Base-by-base conservation (phyloP, 805 yeast species). In the Schizosaccharomyces octosporus region DNA sequence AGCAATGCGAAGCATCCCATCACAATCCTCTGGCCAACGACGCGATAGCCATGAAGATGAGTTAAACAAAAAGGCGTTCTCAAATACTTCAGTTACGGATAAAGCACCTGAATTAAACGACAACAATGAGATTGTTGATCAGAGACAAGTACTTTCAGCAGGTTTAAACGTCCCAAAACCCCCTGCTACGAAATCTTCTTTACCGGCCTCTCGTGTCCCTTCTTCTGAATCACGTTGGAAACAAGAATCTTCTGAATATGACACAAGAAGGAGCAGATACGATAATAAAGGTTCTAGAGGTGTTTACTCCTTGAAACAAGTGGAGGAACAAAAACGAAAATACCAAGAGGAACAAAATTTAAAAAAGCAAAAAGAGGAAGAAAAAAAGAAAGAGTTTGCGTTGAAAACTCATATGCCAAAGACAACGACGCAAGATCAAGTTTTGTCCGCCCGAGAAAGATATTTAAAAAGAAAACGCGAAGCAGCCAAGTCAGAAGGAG, bases 111-210 rank as follows among this genome's bases (percentile, higher is more conserved):
- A 60, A 42, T 36, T 66, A 17, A 68, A 68, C 58, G 70, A 68
- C 32, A 62, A 63, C 19, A 69, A 67, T 5, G 70, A 68, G 57
- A 32, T 68, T 19, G 68, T 68, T 2, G 70, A 68, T 60, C 66
- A 67, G 36, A 63, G 69, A 2, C 67, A 67, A 54, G 61, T 67
- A 48, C 61, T 68, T 29, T 27, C 61, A 11, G 68, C 67, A 3
- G 71, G 71, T 17, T 63, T 68, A 57, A 68, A 68, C 60, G 61
- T 68, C 15, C 32, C 61, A 29, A 31, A 51, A 19, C 61, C 60
- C 24, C 36, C 57, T 6, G 4, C 41, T 32, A 55, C 19, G 29
- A 55, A 36, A 19, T 29, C 48, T 36, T 39, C 43, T 51, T n/a
- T 63, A 17, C 57, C 31, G n/a, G 24, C 57, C 32, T 19, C 13